A percentile compares a stretch with the other conserved stretches of the same genome.
phyloP scores from a whole-genome alignment of 2,329 filamentous ascomycete genomes.

The Magnaporthiopsis rhizophila region DNA sequence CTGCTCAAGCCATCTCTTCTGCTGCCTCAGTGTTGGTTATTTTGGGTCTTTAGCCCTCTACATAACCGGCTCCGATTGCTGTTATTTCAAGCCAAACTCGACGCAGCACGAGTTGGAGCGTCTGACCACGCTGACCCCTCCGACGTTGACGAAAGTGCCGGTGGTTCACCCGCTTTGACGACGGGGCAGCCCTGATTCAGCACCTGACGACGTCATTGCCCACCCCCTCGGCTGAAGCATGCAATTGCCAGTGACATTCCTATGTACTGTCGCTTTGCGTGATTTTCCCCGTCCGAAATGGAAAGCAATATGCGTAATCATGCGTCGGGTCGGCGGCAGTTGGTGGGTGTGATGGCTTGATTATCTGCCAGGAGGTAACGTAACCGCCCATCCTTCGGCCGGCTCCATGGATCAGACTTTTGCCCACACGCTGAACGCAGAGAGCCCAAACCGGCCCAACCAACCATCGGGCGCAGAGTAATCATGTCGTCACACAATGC shows the following conservation, averaged over 20 bases:
- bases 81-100: not conserved
- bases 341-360: not conserved
- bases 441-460: too few relatives aligned
- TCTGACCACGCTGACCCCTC: not conserved
- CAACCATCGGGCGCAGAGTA: too few relatives aligned
- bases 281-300: not conserved
- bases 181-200: not conserved
- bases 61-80: not conserved
- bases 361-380: too few relatives aligned
- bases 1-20: too few relatives aligned
- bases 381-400: not conserved
- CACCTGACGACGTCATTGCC: not conserved
- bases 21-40: too few relatives aligned
- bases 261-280: not conserved
- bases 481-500: too few relatives aligned
- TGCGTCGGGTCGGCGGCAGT: not conserved
- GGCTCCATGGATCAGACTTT: not conserved
- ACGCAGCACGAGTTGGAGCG: not conserved
- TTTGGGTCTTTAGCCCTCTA: too few relatives aligned
- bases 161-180: not conserved
- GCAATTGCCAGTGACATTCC: too few relatives aligned
- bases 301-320: not conserved
- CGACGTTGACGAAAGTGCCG: not conserved
- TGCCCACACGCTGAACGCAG: not conserved
- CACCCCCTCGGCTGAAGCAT: too few relatives aligned